Conservation (phyloP, 1,284 basidiomycete genomes). For the Cutaneotrichosporon cavernicola region DNA sequence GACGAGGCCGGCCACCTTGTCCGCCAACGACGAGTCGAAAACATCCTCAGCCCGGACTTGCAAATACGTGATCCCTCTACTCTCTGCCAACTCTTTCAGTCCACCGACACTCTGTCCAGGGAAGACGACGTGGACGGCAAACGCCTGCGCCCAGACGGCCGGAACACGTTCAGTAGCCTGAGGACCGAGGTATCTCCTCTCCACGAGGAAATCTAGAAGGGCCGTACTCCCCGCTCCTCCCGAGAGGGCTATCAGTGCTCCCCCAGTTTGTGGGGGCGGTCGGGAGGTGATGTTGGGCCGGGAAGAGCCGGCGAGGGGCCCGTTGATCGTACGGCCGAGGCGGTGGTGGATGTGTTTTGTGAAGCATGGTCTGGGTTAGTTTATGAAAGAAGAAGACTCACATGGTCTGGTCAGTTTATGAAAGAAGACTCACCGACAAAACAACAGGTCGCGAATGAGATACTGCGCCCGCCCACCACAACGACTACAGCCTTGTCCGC, state of each 20-base stretch:
- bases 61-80: conserved; percentile 32
- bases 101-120: conserved; percentile 22
- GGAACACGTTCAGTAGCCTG: conserved; percentile 32
- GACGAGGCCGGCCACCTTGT: conserved; percentile 15
- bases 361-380: conserved; percentile 39
- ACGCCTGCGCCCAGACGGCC: conserved; percentile 41
- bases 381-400: too few species aligned
- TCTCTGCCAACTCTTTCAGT: conserved; percentile 28
- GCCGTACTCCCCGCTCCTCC: conserved; percentile 48
- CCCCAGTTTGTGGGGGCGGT: conserved; percentile 30
- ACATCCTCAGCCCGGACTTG: conserved; percentile 45
- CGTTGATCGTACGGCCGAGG: conserved; percentile 34
- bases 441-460: conserved; percentile 39
- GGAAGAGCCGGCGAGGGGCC: conserved; percentile 25
- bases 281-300: conserved; percentile 18
- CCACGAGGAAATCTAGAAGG: conserved; percentile 39
- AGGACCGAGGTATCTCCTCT: conserved; percentile 34
- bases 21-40: conserved; percentile 32
- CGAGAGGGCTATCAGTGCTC: conserved; percentile 39
- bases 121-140: conserved; percentile 50
- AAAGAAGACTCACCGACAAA: conserved; percentile 38
- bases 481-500: conserved; percentile 36
- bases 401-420: too few species aligned
- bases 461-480: conserved; percentile 41
- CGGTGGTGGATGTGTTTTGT: conserved; percentile 29